phyloP scores from a whole-genome alignment of 345 rosid genomes.

The Trapa bicornis region DNA sequence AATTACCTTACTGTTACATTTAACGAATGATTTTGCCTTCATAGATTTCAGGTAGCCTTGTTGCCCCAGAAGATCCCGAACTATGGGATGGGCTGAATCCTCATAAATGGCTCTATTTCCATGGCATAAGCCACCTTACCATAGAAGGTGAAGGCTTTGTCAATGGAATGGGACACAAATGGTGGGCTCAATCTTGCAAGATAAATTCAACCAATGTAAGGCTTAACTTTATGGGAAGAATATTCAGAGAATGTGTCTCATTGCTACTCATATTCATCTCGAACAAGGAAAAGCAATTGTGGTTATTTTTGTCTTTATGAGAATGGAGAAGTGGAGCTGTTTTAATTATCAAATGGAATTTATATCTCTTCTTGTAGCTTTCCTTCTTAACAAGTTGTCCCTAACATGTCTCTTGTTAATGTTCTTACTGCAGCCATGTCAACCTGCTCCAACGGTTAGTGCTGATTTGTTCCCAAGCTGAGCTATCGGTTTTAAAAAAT shows the following conservation, averaged over 20 bases:
- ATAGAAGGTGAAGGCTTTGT: constrained; percentile 69
- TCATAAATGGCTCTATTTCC: constrained; percentile 73
- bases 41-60: constrained; percentile 62
- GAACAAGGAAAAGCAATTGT: neutral
- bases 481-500: neutral
- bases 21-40: constrained; percentile 4
- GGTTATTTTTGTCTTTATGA: neutral
- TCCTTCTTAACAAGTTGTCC: neutral
- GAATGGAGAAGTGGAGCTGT: neutral
- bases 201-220: constrained; percentile 36
- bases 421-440: constrained; percentile 60
- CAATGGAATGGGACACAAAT: constrained; percentile 68
- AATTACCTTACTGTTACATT: neutral
- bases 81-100: constrained; percentile 61
- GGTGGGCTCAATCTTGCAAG: constrained; percentile 91
- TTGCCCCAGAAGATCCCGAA: constrained; percentile 69
- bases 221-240: neutral
- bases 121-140: constrained; percentile 55
- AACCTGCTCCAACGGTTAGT: constrained; percentile 85
- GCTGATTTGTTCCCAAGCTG: constrained; percentile 1
- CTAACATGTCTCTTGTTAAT: neutral
- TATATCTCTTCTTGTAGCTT: neutral
- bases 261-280: neutral
- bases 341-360: neutral
- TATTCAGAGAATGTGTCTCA: neutral